Base-by-base conservation (phyloP, 2,329 filamentous ascomycete genomes). In the Arthrinium puccinioides region DNA sequence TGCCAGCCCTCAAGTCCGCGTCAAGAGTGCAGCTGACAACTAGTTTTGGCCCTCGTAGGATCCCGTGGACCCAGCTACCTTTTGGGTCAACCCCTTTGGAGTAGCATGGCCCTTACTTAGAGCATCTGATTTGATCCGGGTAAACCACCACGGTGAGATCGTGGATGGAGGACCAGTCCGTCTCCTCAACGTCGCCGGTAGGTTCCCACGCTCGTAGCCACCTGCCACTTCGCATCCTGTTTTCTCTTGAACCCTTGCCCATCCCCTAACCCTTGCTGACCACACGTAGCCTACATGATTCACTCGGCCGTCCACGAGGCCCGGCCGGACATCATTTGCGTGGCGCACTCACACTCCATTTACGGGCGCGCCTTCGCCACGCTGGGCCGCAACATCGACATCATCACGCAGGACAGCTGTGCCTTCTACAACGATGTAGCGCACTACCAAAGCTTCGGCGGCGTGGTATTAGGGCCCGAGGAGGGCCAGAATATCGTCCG, bases 81-180 rank as follows among this genome's bases (percentile, higher is more conserved):
- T 82, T 59, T 82, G 54, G 54, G 36, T 84, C 5, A 83, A 83
- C 46, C 79, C 79, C 0, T 79, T 82, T 39, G 77, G 77, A 9
- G 67, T 76, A 2, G 68, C 74, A 3, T 83, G 81, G 58, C 72
- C 71, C 6, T 61, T 76, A 37, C 73, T 84, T 29, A 80, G 75
- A 39, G 67, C 70, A 0, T 79, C 75, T 0, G 79, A 85, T 45
- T 65, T 86, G n/a, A 82, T 85, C 37, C 74, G 72, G 11, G 79
- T 85, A 2, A 67, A 81, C 47, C n/a, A 65, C 76, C 35, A 54
- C 69, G 0, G 81, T 81, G 2, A 60, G 74, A 18, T 69, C 84
- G 16, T 71, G n/a, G n/a, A n/a, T 85, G 21, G 79, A 76, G 9
- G 79, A 80, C 4, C 79, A 79, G 0, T 34, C 47, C n/a, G 56